Percentiles rank a stretch among this genome's conserved stretches.
These are phyloP conservation scores for Euphorbia tirucalli DNA, from an alignment of 345 rosid species.

Conservation along the genomic window DNA sequence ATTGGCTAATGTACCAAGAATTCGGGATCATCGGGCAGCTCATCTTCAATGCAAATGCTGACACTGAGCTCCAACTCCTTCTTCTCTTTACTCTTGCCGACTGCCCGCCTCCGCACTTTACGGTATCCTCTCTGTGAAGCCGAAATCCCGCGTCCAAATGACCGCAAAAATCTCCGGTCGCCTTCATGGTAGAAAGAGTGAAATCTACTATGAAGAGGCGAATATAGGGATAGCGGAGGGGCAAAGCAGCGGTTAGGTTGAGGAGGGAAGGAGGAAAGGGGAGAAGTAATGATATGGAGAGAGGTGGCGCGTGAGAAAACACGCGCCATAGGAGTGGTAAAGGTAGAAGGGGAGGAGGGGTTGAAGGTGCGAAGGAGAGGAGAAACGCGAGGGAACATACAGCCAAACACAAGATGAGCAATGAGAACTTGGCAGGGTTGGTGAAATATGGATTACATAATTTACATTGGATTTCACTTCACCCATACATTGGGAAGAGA, in stretches of 20 bases:
- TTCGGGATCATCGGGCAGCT: slow-evolving; percentile 82
- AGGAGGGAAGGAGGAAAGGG: slow-evolving; percentile 2
- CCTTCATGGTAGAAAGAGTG: slow-evolving; percentile 32
- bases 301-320: slow-evolving; percentile 44
- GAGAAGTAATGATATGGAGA: slow-evolving; percentile 1
- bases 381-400: slow-evolving; percentile 20
- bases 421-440: too few species aligned
- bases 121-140: slow-evolving; percentile 65
- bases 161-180: slow-evolving; percentile 27
- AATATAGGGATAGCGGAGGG: slow-evolving; percentile 18
- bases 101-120: slow-evolving; percentile 47
- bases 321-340: slow-evolving; percentile 43
- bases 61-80: slow-evolving; percentile 72
- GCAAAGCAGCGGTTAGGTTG: slow-evolving; percentile 19
- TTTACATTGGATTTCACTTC: too few species aligned
- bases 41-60: slow-evolving; percentile 79
- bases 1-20: slow-evolving; percentile 41
- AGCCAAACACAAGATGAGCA: too few species aligned
- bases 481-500: too few species aligned
- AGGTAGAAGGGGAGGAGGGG: slow-evolving; percentile 17
- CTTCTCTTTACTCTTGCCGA: slow-evolving; percentile 46
- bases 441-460: too few species aligned
- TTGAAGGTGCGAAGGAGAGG: slow-evolving; percentile 40
- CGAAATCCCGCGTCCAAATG: slow-evolving; percentile 20
- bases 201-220: slow-evolving; percentile 34